phyloP scores from a whole-genome alignment of 306 rosid genomes.

The Carpinus viminea region DNA sequence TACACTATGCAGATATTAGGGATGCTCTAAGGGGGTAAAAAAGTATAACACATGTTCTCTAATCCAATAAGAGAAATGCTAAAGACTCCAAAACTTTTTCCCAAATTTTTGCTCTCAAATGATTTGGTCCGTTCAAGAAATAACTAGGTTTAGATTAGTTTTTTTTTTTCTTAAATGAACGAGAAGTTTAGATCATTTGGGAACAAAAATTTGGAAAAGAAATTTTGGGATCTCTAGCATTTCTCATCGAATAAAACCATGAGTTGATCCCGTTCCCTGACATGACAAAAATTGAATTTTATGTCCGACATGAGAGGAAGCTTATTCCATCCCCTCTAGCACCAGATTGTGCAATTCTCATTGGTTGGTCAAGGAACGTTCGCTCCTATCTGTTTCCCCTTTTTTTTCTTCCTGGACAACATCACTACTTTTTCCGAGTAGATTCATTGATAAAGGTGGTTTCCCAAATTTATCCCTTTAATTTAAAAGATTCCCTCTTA shows the following conservation, averaged over 20 bases:
- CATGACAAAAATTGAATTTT: neutral
- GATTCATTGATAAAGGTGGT: constrained; percentile 20
- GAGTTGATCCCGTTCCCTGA: neutral
- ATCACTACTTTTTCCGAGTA: constrained; percentile 1
- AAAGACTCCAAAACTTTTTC: too few relatives aligned
- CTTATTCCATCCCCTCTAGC: constrained; percentile 1
- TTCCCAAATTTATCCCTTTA: neutral
- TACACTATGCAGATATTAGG: neutral
- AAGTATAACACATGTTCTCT: neutral
- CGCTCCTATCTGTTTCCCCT: constrained; percentile 23
- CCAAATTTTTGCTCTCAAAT: too few relatives aligned
- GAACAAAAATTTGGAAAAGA: too few relatives aligned
- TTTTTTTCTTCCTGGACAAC: constrained; percentile 2
- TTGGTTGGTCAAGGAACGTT: constrained; percentile 16
- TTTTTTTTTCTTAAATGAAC: too few relatives aligned
- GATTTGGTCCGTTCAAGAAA: too few relatives aligned
- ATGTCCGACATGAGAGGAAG: constrained; percentile 7
- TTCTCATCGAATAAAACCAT: constrained; percentile 1
- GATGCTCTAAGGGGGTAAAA: neutral
- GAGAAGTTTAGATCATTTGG: too few relatives aligned
- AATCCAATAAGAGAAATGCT: neutral
- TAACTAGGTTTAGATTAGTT: too few relatives aligned
- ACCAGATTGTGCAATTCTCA: neutral
- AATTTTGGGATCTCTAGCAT: too few relatives aligned
- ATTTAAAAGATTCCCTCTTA: constrained; percentile 24